Conservation (phyloP, 2,329 filamentous ascomycete genomes). For the Ophiosphaerella korrae region DNA sequence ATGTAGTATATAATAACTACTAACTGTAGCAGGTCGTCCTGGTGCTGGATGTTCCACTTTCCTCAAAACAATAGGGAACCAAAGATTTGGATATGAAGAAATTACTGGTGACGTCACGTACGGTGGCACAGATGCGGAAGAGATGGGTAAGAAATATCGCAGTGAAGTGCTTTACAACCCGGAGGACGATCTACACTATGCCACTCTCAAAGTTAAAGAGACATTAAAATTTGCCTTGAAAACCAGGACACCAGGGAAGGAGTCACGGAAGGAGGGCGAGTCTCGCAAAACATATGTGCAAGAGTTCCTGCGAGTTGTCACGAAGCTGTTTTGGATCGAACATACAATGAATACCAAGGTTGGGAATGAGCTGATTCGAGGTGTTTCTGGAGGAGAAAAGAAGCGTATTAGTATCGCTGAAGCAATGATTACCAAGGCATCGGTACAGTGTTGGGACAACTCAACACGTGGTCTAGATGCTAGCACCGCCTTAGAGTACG, state of each 20-base stretch:
- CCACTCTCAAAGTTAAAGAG: constrained; percentile 75
- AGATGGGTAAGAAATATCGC: constrained; percentile 63
- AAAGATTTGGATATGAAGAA: constrained; percentile 62
- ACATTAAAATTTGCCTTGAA: constrained; percentile 75
- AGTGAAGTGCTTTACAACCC: constrained; percentile 75
- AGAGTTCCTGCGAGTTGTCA: constrained; percentile 69
- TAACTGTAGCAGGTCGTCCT: constrained; percentile 54
- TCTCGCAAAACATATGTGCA: constrained; percentile 63
- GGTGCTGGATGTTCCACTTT: constrained; percentile 74
- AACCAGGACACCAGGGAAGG: constrained; percentile 68
- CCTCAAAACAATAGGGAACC: constrained; percentile 71
- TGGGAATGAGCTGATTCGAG: constrained; percentile 64
- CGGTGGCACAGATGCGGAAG: constrained; percentile 59
- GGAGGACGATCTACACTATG: constrained; percentile 78
- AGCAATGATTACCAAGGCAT: constrained; percentile 52
- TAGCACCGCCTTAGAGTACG: constrained; percentile 74
- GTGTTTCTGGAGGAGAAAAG: constrained; percentile 57
- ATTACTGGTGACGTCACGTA: constrained; percentile 62
- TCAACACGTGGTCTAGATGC: constrained; percentile 75
- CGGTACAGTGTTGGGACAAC: constrained; percentile 58
- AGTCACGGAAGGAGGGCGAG: constrained; percentile 65
- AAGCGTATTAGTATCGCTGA: constrained; percentile 58
- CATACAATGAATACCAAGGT: constrained; percentile 76
- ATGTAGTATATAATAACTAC: no score
- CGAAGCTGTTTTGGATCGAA: constrained; percentile 73